phyloP scores from a whole-genome alignment of 2,329 filamentous ascomycete genomes.

The Fusarium graminum region DNA sequence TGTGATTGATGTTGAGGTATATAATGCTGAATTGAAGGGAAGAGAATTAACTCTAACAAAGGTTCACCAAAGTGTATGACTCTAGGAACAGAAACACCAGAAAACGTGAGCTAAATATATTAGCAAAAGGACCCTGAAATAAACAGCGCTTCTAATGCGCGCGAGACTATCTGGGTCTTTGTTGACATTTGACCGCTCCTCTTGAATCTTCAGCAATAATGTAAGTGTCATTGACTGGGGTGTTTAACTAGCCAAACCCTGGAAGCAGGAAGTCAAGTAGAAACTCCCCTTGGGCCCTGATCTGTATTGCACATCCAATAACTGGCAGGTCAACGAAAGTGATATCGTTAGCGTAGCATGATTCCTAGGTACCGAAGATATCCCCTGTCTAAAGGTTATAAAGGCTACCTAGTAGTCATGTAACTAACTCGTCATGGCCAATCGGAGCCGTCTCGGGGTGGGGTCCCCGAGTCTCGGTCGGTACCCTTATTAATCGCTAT shows the following conservation, averaged over 20 bases:
- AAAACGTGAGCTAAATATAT: neutral
- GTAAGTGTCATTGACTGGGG: slow-evolving; percentile 30
- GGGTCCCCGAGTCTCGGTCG: too few relatives aligned
- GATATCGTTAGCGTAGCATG: too few relatives aligned
- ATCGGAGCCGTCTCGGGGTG: too few relatives aligned
- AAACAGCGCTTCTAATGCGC: too few relatives aligned
- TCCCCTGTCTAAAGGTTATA: too few relatives aligned
- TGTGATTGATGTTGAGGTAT: neutral
- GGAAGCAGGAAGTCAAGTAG: slow-evolving; percentile 3
- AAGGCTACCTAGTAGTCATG: too few relatives aligned
- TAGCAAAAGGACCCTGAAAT: neutral
- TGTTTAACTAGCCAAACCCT: neutral
- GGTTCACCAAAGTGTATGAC: neutral
- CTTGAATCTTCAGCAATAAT: neutral
- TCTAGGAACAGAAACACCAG: neutral
- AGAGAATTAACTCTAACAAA: neutral
- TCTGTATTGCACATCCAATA: too few relatives aligned
- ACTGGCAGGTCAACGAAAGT: too few relatives aligned
- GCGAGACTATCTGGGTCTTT: neutral
- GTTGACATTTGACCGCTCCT: neutral
- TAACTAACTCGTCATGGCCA: too few relatives aligned
- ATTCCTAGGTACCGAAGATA: too few relatives aligned
- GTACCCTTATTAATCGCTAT: neutral
- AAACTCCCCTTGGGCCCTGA: too few relatives aligned
- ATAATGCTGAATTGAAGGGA: neutral